These are phyloP conservation scores for Megacollybia platyphylla DNA, from an alignment of 1,284 basidiomycete genomes.

Conservation along the genomic window DNA sequence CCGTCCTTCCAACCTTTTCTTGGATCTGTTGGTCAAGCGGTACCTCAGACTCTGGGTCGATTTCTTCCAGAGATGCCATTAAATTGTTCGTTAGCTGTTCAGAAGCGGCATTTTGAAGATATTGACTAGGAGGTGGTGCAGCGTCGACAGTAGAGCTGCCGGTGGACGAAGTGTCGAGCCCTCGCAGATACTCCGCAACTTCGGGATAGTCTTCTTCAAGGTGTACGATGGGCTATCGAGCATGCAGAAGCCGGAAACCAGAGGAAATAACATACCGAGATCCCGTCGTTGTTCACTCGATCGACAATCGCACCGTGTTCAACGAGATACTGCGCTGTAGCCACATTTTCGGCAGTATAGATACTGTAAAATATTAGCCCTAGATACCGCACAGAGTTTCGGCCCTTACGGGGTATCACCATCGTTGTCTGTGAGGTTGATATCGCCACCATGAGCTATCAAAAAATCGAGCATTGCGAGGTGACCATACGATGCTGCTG, in stretches of 20 bases:
- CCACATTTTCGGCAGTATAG: not conserved
- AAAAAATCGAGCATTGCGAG: not conserved
- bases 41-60: not conserved
- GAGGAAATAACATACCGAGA: not conserved
- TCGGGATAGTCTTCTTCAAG: not conserved
- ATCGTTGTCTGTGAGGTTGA: not conserved
- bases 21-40: not conserved
- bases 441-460: not conserved
- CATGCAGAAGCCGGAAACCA: not conserved
- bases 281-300: not conserved
- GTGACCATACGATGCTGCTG: not conserved
- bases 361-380: not conserved
- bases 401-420: not conserved
- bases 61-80: not conserved
- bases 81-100: not conserved
- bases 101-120: not conserved
- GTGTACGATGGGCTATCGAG: not conserved
- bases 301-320: not conserved
- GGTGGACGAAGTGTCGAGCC: not conserved
- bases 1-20: not conserved
- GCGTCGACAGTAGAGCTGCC: not conserved
- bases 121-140: not conserved
- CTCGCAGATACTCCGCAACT: not conserved
- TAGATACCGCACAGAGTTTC: too few species aligned
- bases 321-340: not conserved